These are phyloP conservation scores for Mucor mucedo DNA, from an alignment of 371 early-diverging fungal species.

Conservation along the genomic window DNA sequence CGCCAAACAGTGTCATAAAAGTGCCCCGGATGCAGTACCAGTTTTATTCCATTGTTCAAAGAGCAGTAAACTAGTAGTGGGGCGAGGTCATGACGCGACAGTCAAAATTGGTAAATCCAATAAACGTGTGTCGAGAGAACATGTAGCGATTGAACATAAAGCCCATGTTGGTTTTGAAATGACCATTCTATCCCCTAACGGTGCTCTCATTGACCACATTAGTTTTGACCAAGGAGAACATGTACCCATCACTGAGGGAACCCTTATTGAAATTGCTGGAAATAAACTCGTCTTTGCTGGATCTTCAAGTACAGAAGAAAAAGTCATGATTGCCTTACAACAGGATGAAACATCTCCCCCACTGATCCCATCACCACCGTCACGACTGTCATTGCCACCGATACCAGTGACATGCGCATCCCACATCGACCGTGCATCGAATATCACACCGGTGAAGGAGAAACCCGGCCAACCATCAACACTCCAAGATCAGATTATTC, in stretches of 20 bases:
- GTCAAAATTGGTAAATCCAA: constrained; percentile 53
- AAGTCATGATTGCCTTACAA: neutral
- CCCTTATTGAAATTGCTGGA: constrained; percentile 35
- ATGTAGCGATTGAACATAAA: constrained; percentile 52
- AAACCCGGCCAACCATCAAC: neutral
- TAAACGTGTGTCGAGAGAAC: constrained; percentile 53
- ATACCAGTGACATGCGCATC: neutral
- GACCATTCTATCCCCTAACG: constrained; percentile 55
- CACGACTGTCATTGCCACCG: neutral
- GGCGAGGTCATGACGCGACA: constrained; percentile 55
- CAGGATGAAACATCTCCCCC: neutral
- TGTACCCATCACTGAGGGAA: constrained; percentile 32
- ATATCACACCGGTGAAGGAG: neutral
- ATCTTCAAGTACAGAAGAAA: constrained; percentile 12
- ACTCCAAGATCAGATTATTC: constrained; percentile 26
- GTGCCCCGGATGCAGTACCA: constrained; percentile 21
- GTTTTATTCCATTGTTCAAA: constrained; percentile 31
- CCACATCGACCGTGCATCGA: neutral
- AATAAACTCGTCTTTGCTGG: constrained; percentile 23
- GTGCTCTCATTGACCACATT: constrained; percentile 38
- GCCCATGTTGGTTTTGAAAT: constrained; percentile 40
- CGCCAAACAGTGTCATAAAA: constrained; percentile 25
- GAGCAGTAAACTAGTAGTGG: constrained; percentile 40
- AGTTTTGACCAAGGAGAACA: constrained; percentile 30
- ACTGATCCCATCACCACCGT: too few species aligned